phyloP scores from a whole-genome alignment of 2,329 filamentous ascomycete species.

The Balansia obtecta region DNA sequence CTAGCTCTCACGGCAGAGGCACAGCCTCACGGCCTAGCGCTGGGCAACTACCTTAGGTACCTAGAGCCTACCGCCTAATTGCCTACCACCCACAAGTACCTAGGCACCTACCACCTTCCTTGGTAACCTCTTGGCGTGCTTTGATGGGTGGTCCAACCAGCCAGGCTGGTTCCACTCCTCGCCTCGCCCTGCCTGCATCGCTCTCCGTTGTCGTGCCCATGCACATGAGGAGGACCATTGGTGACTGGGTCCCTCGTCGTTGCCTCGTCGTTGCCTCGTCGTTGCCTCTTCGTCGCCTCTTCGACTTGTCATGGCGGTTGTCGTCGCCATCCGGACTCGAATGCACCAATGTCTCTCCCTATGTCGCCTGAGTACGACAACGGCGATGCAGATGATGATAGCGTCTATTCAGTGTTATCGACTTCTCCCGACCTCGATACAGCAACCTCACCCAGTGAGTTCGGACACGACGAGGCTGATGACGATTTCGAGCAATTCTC shows the following conservation, averaged over 20 bases:
- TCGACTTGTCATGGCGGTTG: slow-evolving; percentile 6
- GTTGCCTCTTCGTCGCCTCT: neutral
- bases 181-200: neutral
- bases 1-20: too few species aligned
- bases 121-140: too few species aligned
- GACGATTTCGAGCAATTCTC: slow-evolving; percentile 18
- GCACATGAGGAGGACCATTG: neutral
- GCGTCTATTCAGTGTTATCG: slow-evolving; percentile 19
- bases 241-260: neutral
- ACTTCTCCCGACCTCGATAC: slow-evolving; percentile 14
- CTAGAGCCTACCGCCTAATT: too few species aligned
- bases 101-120: too few species aligned
- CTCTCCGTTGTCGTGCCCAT: neutral
- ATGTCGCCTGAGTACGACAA: slow-evolving; percentile 2
- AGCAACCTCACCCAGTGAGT: slow-evolving; percentile 12
- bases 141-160: neutral
- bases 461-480: slow-evolving; percentile 12
- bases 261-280: neutral
- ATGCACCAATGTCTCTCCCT: slow-evolving; percentile 7
- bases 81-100: too few species aligned
- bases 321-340: neutral
- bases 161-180: slow-evolving; percentile 5
- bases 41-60: too few species aligned
- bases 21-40: too few species aligned
- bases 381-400: slow-evolving; percentile 11